A percentile compares a stretch with the other conserved stretches of the same genome.
These are phyloP conservation scores for Eustoma russellianum DNA, from an alignment of 257 asterid species.

Conservation along the genomic window DNA sequence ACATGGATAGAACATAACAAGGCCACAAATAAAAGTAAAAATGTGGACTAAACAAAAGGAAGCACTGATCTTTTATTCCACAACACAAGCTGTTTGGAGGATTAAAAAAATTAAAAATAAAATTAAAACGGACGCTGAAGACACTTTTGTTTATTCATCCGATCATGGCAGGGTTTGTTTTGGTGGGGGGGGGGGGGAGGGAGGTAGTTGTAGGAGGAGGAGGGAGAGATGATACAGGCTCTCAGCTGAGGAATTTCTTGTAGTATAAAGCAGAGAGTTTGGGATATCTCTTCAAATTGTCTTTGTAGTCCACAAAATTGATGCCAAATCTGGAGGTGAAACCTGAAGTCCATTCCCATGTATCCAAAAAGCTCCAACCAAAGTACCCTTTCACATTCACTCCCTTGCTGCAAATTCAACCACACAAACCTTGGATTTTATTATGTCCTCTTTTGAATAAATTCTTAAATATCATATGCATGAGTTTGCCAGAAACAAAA, in stretches of 20 bases:
- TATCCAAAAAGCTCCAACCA: slow-evolving; percentile 34
- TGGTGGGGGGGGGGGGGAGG: too few relatives aligned
- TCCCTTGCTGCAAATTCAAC: slow-evolving; percentile 1
- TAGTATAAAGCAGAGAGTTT: slow-evolving; percentile 27
- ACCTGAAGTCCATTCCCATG: slow-evolving; percentile 31
- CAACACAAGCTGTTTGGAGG: too few relatives aligned
- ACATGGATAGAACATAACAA: too few relatives aligned
- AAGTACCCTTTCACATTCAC: slow-evolving; percentile 32
- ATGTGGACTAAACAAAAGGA: too few relatives aligned
- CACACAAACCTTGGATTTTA: neutral
- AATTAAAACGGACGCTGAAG: too few relatives aligned
- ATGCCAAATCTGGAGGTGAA: slow-evolving; percentile 26
- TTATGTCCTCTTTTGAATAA: neutral
- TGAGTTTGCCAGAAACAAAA: neutral
- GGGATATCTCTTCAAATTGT: slow-evolving; percentile 19
- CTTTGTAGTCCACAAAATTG: slow-evolving; percentile 17
- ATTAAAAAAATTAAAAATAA: too few relatives aligned
- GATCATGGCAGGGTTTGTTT: too few relatives aligned
- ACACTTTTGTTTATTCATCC: too few relatives aligned
- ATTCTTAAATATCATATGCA: neutral
- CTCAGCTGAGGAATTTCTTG: slow-evolving; percentile 23
- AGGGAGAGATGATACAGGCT: too few relatives aligned
- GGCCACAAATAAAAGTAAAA: too few relatives aligned
- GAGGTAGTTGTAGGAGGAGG: too few relatives aligned
- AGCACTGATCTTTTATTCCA: too few relatives aligned